These are phyloP conservation scores for Canavalia gladiata DNA, from an alignment of 306 rosid species.

Conservation along the genomic window DNA sequence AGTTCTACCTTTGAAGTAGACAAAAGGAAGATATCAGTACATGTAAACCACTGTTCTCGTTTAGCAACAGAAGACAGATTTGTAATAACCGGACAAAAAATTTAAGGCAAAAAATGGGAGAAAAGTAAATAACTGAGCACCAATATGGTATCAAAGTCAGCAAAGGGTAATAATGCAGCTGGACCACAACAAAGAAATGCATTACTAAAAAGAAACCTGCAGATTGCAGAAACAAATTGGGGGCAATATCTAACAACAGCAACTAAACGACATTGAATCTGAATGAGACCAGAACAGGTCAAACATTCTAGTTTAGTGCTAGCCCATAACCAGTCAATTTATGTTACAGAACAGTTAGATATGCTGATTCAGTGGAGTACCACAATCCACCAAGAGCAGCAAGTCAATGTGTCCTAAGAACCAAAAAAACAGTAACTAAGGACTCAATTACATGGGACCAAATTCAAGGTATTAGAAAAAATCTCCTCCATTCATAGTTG, in stretches of 20 bases:
- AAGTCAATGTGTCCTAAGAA: too few relatives aligned
- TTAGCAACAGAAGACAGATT: neutral
- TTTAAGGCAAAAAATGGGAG: constrained; percentile 6
- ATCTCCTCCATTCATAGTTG: too few relatives aligned
- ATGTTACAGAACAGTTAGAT: neutral
- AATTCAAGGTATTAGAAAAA: too few relatives aligned
- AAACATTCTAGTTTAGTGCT: neutral
- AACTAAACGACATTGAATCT: constrained; percentile 7
- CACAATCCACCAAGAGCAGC: too few relatives aligned
- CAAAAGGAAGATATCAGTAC: constrained; percentile 35
- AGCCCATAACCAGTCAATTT: neutral
- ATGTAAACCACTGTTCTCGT: constrained; percentile 1
- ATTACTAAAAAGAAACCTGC: neutral
- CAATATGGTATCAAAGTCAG: neutral
- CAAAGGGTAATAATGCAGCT: neutral
- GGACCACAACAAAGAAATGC: constrained; percentile 8
- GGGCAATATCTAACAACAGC: neutral
- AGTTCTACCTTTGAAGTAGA: constrained; percentile 75
- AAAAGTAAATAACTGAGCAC: constrained; percentile 19
- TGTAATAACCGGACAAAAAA: constrained; percentile 1
- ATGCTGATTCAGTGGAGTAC: neutral
- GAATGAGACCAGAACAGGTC: neutral
- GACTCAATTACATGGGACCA: too few relatives aligned
- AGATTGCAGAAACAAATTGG: neutral
- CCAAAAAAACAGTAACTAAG: too few relatives aligned